phyloP scores from a whole-genome alignment of 2,329 filamentous ascomycete species.

The Calonectria naviculata region DNA sequence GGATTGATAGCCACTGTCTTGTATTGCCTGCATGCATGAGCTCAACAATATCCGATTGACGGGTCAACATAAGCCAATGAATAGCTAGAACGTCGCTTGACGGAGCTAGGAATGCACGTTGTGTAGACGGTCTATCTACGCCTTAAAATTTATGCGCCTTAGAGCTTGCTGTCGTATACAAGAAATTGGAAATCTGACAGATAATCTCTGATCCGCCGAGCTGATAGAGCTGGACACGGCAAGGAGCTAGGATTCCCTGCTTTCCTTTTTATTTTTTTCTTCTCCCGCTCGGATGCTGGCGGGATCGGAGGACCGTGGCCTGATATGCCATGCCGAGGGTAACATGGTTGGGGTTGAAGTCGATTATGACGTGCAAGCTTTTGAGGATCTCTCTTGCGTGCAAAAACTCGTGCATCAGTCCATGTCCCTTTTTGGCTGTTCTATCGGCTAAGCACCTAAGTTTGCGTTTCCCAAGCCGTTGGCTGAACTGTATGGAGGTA shows the following conservation, averaged over 20 bases:
- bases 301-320: not conserved
- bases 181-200: not conserved
- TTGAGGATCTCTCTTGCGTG: not conserved
- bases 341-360: not conserved
- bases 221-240: not conserved
- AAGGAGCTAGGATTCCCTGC: not conserved
- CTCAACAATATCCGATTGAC: not conserved
- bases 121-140: not conserved
- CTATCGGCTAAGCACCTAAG: not conserved
- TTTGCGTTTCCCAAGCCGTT: not conserved
- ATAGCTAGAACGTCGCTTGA: not conserved
- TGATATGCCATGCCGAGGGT: not conserved
- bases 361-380: not conserved
- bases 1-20: not conserved
- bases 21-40: not conserved
- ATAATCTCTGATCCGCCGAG: not conserved
- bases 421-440: no score
- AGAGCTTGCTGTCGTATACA: not conserved
- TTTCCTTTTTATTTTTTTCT: not conserved
- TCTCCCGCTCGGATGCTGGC: not conserved
- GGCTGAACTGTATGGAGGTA: not conserved
- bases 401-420: not conserved
- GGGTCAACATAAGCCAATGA: not conserved
- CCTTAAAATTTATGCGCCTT: not conserved
- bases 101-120: slow-evolving; percentile 1